These are phyloP conservation scores for Blastobotrys petasosporus DNA, from an alignment of 1,139 yeast species.

Conservation along the genomic window DNA sequence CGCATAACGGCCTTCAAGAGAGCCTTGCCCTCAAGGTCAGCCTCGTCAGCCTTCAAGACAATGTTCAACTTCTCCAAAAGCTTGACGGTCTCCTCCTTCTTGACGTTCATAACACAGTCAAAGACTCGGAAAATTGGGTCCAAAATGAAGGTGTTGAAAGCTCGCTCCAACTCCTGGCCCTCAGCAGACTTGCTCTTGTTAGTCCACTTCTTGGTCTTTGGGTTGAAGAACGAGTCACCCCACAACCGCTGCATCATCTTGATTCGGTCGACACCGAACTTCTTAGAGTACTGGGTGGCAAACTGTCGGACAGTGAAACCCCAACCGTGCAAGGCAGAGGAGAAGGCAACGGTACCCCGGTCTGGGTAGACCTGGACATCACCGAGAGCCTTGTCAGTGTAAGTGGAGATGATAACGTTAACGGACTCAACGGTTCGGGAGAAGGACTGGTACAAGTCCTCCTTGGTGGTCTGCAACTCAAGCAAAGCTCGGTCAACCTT, in stretches of 20 bases:
- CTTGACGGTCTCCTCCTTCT: conserved; percentile 90
- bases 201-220: conserved; percentile 99
- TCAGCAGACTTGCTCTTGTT: conserved; percentile 93
- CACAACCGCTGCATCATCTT: conserved; percentile 99
- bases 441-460: conserved; percentile 97
- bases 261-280: conserved; percentile 96
- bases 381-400: conserved; percentile 85
- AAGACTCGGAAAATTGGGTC: conserved; percentile 99
- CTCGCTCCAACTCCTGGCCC: conserved; percentile 96
- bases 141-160: conserved; percentile 98
- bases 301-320: conserved; percentile 99
- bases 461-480: conserved; percentile 98
- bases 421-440: conserved; percentile 99
- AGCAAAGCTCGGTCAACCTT: conserved; percentile 99
- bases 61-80: conserved; percentile 92
- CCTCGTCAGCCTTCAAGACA: conserved; percentile 85
- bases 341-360: conserved; percentile 98
- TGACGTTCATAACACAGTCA: conserved; percentile 93
- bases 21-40: conserved; percentile 98
- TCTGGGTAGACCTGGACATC: conserved; percentile 99
- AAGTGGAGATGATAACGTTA: conserved; percentile 95
- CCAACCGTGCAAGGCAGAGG: conserved; percentile 99
- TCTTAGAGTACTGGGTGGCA: conserved; percentile 96
- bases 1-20: conserved; percentile 98
- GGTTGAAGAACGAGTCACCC: conserved; percentile 99